Evolutionary conservation across 2,329 filamentous ascomycete species (phyloP), one percentile per base, ranked within the genome.

Genomic region (Periconia macrospinosa): DNA sequence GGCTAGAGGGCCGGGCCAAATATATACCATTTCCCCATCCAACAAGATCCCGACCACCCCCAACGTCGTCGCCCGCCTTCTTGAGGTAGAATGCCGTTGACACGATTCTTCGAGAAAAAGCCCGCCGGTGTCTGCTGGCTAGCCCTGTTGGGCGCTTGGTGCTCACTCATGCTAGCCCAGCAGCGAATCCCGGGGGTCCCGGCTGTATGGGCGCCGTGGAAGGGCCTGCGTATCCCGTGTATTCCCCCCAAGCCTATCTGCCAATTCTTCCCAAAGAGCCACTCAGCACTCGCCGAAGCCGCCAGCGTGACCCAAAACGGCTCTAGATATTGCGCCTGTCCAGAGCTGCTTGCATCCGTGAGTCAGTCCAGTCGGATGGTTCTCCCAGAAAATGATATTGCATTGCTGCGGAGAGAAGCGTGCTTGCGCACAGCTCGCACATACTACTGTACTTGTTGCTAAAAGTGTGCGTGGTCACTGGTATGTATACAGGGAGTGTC

Each of bases 81-180:
- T 37, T 37, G 33, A 37, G 33, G 33, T n/a, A 37, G 33, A 37
- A 10, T n/a, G 33, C 33, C 33, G 18, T 30, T 14, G 20, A 54
- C 57, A 49, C 54, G 60, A 53, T 56, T 59, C 18, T 66, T 69
- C 60, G 62, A 68, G 65, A 69, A 68, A 50, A 68, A 49, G 57
- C 37, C 35, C 54, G 53, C 43, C 46, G 58, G 57, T 53, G 47
- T 49, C 48, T 61, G 57, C 23, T 27, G 23, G 23, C 53, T 53
- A 58, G 56, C 53, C 60, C 42, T 33, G 49, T 49, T 47, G 50
- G 51, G 47, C 46, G 43, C 49, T 30, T 45, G n/a, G 23, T 23
- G 33, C 33, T 13, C 33, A 37, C 33, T 37, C 43, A 33, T 42
- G 41, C 41, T 15, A n/a, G 14, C 14, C 54, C 56, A 49, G 46